Conservation (phyloP, 2,329 filamentous ascomycete species). For the Neonectria sp. region DNA sequence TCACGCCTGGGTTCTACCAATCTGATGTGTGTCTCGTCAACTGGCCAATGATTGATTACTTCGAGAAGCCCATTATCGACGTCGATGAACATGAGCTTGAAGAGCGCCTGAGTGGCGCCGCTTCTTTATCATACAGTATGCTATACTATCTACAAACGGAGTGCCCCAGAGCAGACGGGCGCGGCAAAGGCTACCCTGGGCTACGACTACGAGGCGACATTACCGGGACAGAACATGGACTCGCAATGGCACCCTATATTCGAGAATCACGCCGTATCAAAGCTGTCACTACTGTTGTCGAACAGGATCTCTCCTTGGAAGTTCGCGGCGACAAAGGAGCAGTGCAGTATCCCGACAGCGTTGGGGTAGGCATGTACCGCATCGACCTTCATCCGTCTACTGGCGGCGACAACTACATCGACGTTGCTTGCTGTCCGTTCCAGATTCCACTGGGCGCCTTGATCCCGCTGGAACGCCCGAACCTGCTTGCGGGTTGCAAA, state of each 20-base stretch:
- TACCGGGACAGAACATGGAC: slow-evolving; percentile 46
- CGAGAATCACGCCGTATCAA: slow-evolving; percentile 47
- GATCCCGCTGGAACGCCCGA: slow-evolving; percentile 37
- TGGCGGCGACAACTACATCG: slow-evolving; percentile 49
- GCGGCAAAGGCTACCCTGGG: slow-evolving; percentile 43
- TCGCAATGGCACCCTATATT: slow-evolving; percentile 49
- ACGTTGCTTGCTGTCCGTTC: slow-evolving; percentile 49
- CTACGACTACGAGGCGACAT: slow-evolving; percentile 46
- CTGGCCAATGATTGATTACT: slow-evolving; percentile 51
- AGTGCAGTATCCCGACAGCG: slow-evolving; percentile 44
- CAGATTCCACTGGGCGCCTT: slow-evolving; percentile 46
- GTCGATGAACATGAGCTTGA: slow-evolving; percentile 38
- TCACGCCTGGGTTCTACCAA: slow-evolving; percentile 38
- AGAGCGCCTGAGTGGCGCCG: slow-evolving; percentile 33
- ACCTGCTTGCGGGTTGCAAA: slow-evolving; percentile 46
- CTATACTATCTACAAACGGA: slow-evolving; percentile 48
- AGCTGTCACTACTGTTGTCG: slow-evolving; percentile 44
- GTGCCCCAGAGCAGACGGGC: slow-evolving; percentile 45
- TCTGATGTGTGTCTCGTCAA: slow-evolving; percentile 49
- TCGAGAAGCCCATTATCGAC: slow-evolving; percentile 49
- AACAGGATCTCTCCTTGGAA: slow-evolving; percentile 45
- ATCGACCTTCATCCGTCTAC: slow-evolving; percentile 49
- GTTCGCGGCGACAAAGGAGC: slow-evolving; percentile 42
- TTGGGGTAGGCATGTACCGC: slow-evolving; percentile 49
- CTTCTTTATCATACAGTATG: slow-evolving; percentile 48